Evolutionary conservation across 2,329 filamentous ascomycete genomes (phyloP).

Genomic region (Cladosporium sp.): DNA sequence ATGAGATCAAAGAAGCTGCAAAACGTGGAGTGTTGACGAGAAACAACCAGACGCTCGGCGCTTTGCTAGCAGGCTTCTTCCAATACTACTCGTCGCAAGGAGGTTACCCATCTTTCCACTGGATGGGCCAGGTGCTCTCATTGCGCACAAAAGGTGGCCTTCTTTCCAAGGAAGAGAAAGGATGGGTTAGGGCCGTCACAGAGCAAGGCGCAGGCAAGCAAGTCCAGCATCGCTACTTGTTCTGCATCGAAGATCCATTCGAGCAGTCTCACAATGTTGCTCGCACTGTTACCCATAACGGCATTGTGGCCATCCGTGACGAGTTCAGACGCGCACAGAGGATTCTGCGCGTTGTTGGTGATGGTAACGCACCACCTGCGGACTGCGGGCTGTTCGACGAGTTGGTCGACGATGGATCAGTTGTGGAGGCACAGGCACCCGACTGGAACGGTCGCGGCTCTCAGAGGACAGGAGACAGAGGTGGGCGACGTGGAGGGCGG

Average conservation of each 20-base stretch:
- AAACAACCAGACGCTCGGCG: conserved; percentile 69
- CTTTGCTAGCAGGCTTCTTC: conserved; percentile 79
- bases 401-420: conserved; percentile 39
- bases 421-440: conserved; percentile 34
- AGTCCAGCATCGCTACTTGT: conserved; percentile 75
- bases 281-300: conserved; percentile 78
- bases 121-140: conserved; percentile 77
- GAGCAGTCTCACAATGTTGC: conserved; percentile 86
- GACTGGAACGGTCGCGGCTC: not conserved
- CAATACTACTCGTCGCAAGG: conserved; percentile 70
- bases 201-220: conserved; percentile 58
- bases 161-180: conserved; percentile 72
- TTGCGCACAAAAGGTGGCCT: conserved; percentile 70
- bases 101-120: conserved; percentile 68
- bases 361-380: conserved; percentile 26
- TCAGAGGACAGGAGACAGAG: not conserved
- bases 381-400: conserved; percentile 34
- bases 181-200: conserved; percentile 82
- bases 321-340: conserved; percentile 80
- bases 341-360: conserved; percentile 61
- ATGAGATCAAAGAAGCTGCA: conserved; percentile 65
- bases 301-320: conserved; percentile 77
- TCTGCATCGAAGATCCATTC: conserved; percentile 91
- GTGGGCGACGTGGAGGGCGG: not conserved
- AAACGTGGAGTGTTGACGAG: conserved; percentile 59